phyloP scores from a whole-genome alignment of 1,284 basidiomycete species.

The Lentinus polychrous region DNA sequence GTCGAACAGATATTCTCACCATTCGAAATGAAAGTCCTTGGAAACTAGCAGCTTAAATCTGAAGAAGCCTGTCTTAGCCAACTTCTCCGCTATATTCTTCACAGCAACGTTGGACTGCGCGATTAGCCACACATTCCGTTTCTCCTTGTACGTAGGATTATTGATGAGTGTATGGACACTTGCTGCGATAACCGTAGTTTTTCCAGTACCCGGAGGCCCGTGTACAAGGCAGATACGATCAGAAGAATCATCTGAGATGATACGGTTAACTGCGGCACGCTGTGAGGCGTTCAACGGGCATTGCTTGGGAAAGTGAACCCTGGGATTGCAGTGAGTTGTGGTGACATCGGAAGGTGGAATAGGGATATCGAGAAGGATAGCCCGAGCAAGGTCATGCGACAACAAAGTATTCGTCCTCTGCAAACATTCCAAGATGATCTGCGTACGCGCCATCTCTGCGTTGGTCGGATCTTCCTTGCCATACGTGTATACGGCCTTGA shows the following conservation, averaged over 20 bases:
- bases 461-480: conserved; percentile 16
- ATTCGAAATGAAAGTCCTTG: conserved; percentile 49
- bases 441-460: conserved; percentile 13
- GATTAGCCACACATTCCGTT: conserved; percentile 23
- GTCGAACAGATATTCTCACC: conserved; percentile 40
- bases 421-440: conserved; percentile 7
- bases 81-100: conserved; percentile 47
- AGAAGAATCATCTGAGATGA: conserved; percentile 6
- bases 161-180: conserved; percentile 16
- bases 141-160: background rate
- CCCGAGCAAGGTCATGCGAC: conserved; percentile 5
- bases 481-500: conserved; percentile 10
- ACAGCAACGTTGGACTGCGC: conserved; percentile 38
- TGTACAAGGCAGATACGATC: conserved; percentile 13
- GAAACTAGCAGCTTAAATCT: conserved; percentile 39
- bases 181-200: conserved; percentile 31
- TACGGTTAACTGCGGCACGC: conserved; percentile 10
- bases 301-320: background rate
- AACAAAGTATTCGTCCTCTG: conserved; percentile 7
- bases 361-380: conserved; percentile 5
- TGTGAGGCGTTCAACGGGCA: conserved; percentile 17
- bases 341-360: background rate
- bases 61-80: conserved; percentile 27
- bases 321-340: background rate
- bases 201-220: conserved; percentile 24